Evolutionary conservation across 2,329 filamentous ascomycete species (phyloP).

Genomic region (Colletotrichum siamense): DNA sequence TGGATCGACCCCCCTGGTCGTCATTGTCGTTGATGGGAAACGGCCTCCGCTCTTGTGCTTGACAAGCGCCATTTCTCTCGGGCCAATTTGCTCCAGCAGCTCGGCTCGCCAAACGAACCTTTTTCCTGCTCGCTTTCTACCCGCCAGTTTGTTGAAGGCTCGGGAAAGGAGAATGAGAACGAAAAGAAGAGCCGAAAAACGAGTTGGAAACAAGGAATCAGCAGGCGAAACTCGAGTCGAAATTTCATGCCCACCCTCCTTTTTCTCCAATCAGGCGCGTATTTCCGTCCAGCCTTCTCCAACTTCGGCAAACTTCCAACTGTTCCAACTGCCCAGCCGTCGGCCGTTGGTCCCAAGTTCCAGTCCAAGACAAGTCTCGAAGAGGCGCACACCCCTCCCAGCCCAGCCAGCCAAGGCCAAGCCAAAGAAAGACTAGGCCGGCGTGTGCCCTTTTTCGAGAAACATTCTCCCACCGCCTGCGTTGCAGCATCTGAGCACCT

Average conservation of each 20-base stretch:
- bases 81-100: conserved; percentile 3
- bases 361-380: not conserved
- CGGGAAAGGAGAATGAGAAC: not conserved
- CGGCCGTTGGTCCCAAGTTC: not conserved
- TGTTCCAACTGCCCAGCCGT: not conserved
- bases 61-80: conserved; percentile 9
- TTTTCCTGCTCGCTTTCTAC: not conserved
- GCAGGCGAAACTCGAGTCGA: not conserved
- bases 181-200: not conserved
- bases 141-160: not conserved
- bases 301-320: not conserved
- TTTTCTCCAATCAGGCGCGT: not conserved
- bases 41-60: conserved; percentile 1
- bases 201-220: not conserved
- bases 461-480: not conserved
- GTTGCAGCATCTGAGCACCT: not conserved
- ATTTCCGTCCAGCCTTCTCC: not conserved
- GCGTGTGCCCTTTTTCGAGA: conserved; percentile 1
- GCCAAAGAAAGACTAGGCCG: not conserved
- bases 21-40: conserved; percentile 2
- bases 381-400: not conserved
- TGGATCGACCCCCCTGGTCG: not conserved
- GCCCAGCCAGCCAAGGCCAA: not conserved
- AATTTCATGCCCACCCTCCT: not conserved
- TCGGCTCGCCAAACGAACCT: conserved; percentile 10